Conservation (phyloP, 352 stramenopile species). For the Globisporangium camurandrum region DNA sequence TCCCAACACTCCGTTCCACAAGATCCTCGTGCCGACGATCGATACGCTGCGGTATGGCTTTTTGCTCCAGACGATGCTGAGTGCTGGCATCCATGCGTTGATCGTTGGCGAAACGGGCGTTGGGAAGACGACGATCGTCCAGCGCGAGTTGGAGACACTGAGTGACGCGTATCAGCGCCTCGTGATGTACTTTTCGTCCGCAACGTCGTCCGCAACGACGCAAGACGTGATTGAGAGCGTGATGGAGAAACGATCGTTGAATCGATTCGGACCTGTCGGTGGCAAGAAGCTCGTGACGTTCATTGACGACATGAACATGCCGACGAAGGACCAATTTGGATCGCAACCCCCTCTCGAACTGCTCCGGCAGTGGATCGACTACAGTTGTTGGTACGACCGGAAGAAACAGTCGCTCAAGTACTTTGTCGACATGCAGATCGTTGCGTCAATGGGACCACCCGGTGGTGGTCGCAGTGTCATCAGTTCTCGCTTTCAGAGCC, state of each 20-base stretch:
- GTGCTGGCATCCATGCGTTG: constrained; percentile 66
- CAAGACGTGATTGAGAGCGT: constrained; percentile 89
- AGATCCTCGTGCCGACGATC: constrained; percentile 85
- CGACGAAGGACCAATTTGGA: constrained; percentile 85
- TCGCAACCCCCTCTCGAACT: constrained; percentile 89
- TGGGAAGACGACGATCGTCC: constrained; percentile 84
- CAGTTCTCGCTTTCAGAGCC: constrained; percentile 84
- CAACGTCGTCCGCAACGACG: constrained; percentile 77
- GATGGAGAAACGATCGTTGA: constrained; percentile 88
- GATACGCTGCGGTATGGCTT: constrained; percentile 81
- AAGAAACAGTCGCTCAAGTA: constrained; percentile 88
- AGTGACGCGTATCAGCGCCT: constrained; percentile 70
- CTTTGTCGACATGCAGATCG: constrained; percentile 88
- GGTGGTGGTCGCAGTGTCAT: constrained; percentile 85
- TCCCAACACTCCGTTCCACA: constrained; percentile 69
- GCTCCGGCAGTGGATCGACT: constrained; percentile 89
- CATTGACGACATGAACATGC: constrained; percentile 92
- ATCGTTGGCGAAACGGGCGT: constrained; percentile 89
- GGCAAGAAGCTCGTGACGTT: constrained; percentile 89
- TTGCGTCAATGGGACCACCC: constrained; percentile 84
- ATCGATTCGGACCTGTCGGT: constrained; percentile 81
- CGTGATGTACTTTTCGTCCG: constrained; percentile 89
- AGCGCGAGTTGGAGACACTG: constrained; percentile 73
- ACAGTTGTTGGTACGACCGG: constrained; percentile 90
- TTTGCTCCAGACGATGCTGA: constrained; percentile 71